Evolutionary conservation across 331 rosid genomes (phyloP).

Genomic region (Erythrophleum ivorense): DNA sequence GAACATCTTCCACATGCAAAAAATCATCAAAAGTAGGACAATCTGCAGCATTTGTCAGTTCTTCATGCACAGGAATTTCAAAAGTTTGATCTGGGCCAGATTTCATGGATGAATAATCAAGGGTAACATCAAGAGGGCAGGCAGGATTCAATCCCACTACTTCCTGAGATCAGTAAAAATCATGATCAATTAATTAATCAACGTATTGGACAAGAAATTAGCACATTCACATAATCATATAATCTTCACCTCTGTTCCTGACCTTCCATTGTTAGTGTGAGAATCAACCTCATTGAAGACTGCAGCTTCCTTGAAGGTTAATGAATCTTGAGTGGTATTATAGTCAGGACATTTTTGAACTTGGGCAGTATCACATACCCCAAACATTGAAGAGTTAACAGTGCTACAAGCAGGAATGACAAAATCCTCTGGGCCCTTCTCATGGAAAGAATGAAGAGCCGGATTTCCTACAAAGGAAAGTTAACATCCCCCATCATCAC

Average conservation of each 20-base stretch:
- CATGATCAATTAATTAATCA: conserved; percentile 30
- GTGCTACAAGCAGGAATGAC: conserved; percentile 40
- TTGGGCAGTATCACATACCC: conserved; percentile 46
- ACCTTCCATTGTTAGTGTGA: conserved; percentile 44
- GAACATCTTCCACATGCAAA: conserved; percentile 52
- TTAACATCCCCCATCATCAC: conserved; percentile 34
- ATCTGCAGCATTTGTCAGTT: conserved; percentile 44
- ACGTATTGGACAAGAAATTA: conserved; percentile 28
- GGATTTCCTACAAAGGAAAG: conserved; percentile 43
- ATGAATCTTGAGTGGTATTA: conserved; percentile 44
- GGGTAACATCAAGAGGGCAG: conserved; percentile 35
- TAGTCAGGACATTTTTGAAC: conserved; percentile 43
- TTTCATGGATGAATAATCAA: conserved; percentile 51
- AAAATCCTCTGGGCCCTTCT: conserved; percentile 42
- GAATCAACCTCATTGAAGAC: conserved; percentile 42
- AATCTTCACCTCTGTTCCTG: conserved; percentile 65
- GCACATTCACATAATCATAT: conserved; percentile 32
- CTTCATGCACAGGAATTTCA: conserved; percentile 54
- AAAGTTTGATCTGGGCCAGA: conserved; percentile 43
- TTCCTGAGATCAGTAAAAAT: conserved; percentile 53
- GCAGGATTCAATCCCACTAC: conserved; percentile 46
- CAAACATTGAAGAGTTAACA: conserved; percentile 29
- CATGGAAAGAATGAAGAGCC: conserved; percentile 37
- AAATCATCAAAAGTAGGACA: conserved; percentile 51
- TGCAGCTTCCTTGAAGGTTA: conserved; percentile 41